Base-by-base conservation (phyloP, 1,139 yeast genomes). In the Yamadazyma friedrichii region DNA sequence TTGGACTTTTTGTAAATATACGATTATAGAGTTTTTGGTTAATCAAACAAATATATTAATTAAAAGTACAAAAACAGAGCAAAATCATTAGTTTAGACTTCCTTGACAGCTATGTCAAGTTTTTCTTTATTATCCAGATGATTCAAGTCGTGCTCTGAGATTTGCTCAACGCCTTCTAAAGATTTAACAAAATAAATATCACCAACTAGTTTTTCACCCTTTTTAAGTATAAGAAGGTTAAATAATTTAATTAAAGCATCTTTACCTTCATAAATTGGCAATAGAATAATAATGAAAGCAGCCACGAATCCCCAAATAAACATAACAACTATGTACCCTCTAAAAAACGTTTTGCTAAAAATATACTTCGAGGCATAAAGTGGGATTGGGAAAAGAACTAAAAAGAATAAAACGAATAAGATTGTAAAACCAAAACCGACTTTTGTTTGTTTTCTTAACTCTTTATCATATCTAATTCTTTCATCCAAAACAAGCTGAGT, bases 201-300 rank as follows among this genome's bases (percentile, higher is more conserved):
- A 24, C 52, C 52, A 30, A 37, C 42, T 3, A 50, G 52, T 15
- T 36, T 40, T n/a, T 45, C 49, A 16, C 43, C 47, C 10, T 27
- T 36, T 26, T 34, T 38, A 31, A 48, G 47, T 5, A 49, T 36
- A 15, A 40, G 28, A 20, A 46, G 41, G 6, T 35, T 42, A 24
- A 40, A 43, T 12, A 50, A 39, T 39, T 38, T 40, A 24, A 40
- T 39, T 10, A 61, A 39, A 2, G 58, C 48, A 15, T 41, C 41
- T 39, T 42, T 48, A 9, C 69, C 67, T 48, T 70, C 70, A 51
- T 58, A 63, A 13, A 70, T 45, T 24, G 76, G 76, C 43, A 58
- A 58, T 22, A 67, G 42, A 29, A 66, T 62, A 39, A 70, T 67
- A 39, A 55, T 58, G 8, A 52, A 38, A 9, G 66, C 62, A 6